Conservation (phyloP, 179 eudicot genomes). For the Carnegiea gigantea region DNA sequence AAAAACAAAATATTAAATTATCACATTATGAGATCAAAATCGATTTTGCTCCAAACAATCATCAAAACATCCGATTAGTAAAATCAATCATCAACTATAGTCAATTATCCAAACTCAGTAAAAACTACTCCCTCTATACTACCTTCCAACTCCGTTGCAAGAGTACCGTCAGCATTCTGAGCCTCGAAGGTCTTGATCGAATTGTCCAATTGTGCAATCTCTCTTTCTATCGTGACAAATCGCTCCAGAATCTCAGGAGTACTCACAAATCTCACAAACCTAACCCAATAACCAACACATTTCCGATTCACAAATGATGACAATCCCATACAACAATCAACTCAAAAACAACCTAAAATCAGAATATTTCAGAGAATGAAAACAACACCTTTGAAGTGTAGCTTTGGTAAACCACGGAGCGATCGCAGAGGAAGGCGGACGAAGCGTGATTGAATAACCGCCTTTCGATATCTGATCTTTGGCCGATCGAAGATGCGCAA, state of each 20-base stretch:
- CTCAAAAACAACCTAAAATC: background rate
- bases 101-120: background rate
- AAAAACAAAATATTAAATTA: background rate
- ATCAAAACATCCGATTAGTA: background rate
- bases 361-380: background rate
- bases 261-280: conserved; percentile 82
- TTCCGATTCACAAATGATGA: background rate
- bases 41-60: conserved; percentile 13
- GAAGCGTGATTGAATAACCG: conserved; percentile 74
- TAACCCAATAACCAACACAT: conserved; percentile 23
- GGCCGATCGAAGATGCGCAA: conserved; percentile 56
- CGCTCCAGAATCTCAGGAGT: conserved; percentile 84
- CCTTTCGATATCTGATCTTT: conserved; percentile 83
- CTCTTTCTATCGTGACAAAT: conserved; percentile 67
- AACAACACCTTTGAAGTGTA: conserved; percentile 57
- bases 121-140: conserved; percentile 1
- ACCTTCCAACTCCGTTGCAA: conserved; percentile 32
- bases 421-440: conserved; percentile 38
- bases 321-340: background rate
- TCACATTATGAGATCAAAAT: conserved; percentile 20
- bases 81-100: background rate
- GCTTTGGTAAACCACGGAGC: conserved; percentile 78
- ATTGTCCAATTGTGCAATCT: conserved; percentile 65
- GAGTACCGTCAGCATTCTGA: conserved; percentile 38
- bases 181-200: conserved; percentile 56